phyloP scores from a whole-genome alignment of 192 early-diverging fungal species.

The Gonapodya prolifera region DNA sequence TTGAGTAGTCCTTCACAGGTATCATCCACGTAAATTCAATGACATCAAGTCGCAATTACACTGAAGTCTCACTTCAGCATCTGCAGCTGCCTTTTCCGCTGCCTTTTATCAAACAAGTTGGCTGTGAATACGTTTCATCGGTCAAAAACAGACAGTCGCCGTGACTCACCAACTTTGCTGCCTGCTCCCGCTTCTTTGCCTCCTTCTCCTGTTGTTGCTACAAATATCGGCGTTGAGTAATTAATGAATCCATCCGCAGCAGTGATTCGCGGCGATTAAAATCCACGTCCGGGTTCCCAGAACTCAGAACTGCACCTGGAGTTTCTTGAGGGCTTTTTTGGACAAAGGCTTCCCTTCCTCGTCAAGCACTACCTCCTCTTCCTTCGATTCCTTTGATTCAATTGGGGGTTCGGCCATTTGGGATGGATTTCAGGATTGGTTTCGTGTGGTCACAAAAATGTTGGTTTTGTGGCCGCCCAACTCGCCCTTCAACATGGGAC shows the following conservation, averaged over 20 bases:
- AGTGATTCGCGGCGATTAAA: not conserved
- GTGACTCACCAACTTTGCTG: constrained; percentile 17
- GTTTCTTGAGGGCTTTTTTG: constrained; percentile 87
- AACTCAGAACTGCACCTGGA: constrained; percentile 16
- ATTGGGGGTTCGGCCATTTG: too few relatives aligned
- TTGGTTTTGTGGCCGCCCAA: too few relatives aligned
- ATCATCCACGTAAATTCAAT: too few relatives aligned
- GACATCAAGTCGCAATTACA: too few relatives aligned
- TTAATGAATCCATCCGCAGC: not conserved
- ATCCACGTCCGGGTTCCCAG: not conserved
- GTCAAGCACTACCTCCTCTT: constrained; percentile 29
- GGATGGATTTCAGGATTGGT: too few relatives aligned
- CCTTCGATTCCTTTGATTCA: constrained; percentile 1
- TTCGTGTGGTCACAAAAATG: too few relatives aligned
- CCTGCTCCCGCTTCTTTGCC: constrained; percentile 67
- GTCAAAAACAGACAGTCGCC: not conserved
- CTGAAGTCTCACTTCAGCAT: not conserved
- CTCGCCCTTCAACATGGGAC: too few relatives aligned
- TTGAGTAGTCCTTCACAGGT: constrained; percentile 53
- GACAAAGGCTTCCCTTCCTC: constrained; percentile 84
- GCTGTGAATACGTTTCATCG: not conserved
- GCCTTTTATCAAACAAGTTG: not conserved
- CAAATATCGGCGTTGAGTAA: not conserved
- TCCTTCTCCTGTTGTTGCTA: constrained; percentile 47
- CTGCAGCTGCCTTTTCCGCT: not conserved